Percentiles rank a stretch among this genome's conserved stretches.
phyloP scores from a whole-genome alignment of 352 stramenopile species.

The Globisporangium iwayamae region DNA sequence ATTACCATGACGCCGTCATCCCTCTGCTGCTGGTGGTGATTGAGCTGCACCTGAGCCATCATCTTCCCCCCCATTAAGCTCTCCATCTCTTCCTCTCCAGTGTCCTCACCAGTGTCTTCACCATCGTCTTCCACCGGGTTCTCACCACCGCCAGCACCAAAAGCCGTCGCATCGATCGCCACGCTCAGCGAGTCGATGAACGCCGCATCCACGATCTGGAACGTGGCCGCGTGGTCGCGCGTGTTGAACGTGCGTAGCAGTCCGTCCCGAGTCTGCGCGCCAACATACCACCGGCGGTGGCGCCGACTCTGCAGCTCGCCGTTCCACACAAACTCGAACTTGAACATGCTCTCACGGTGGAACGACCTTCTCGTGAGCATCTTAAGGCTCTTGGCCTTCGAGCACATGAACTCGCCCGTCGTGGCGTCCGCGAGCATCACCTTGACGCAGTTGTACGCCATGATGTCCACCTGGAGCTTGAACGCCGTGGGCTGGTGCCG shows the following conservation, averaged over 20 bases:
- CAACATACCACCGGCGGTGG: conserved; percentile 65
- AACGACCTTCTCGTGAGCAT: conserved; percentile 35
- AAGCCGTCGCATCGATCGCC: conserved; percentile 19
- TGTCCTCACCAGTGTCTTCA: conserved; percentile 12
- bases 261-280: conserved; percentile 60
- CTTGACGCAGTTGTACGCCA: conserved; percentile 54
- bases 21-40: neutral
- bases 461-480: conserved; percentile 29
- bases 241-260: conserved; percentile 60
- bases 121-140: conserved; percentile 19
- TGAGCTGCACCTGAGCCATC: conserved; percentile 1
- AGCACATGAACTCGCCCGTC: conserved; percentile 41
- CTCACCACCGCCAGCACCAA: neutral
- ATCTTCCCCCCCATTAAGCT: neutral
- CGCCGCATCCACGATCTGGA: conserved; percentile 64
- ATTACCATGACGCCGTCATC: too few relatives aligned
- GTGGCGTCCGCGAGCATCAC: conserved; percentile 43
- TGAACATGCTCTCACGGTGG: conserved; percentile 62
- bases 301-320: conserved; percentile 68
- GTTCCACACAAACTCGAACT: conserved; percentile 65
- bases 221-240: conserved; percentile 44
- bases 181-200: conserved; percentile 42
- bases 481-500: conserved; percentile 56
- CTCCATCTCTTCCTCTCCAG: conserved; percentile 10
- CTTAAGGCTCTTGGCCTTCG: conserved; percentile 53